Conservation (phyloP, 228 moss, liverwort and hornwort species). For the Sphagnum fallax region DNA sequence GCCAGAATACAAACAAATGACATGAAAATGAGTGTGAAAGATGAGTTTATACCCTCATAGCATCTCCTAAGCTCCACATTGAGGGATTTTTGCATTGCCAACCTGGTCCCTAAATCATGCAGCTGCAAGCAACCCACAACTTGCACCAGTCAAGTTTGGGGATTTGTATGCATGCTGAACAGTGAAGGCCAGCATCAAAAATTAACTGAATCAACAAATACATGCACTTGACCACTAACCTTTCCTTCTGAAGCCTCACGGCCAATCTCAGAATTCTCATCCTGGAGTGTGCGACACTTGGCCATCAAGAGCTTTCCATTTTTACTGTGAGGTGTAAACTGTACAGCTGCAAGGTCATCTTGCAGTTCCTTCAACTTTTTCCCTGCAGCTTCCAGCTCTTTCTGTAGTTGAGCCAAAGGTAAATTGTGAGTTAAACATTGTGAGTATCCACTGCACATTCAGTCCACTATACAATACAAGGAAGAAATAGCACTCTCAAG, state of each 20-base stretch:
- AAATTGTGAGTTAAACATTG: too few species aligned
- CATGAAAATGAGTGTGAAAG: neutral
- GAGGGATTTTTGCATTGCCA: conserved; percentile 80
- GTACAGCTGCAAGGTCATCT: conserved; percentile 63
- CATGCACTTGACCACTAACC: conserved; percentile 19
- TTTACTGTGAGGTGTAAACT: conserved; percentile 71
- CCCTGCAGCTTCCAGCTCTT: conserved; percentile 79
- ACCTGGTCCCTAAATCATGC: conserved; percentile 73
- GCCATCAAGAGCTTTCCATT: conserved; percentile 69
- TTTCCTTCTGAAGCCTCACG: conserved; percentile 70
- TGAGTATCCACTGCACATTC: too few species aligned
- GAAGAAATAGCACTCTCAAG: conserved; percentile 14
- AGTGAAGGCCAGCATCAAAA: neutral
- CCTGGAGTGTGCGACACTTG: conserved; percentile 85
- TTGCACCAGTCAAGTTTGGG: neutral
- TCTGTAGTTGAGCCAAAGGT: conserved; percentile 32
- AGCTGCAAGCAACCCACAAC: conserved; percentile 33
- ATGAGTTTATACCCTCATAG: conserved; percentile 52
- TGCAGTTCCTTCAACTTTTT: conserved; percentile 68
- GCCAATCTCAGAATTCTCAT: conserved; percentile 68
- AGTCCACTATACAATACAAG: neutral
- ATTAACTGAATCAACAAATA: neutral
- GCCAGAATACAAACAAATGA: neutral
- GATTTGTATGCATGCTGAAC: neutral
- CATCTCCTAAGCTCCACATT: conserved; percentile 60